These are phyloP conservation scores for Yamadazyma dendronema DNA, from an alignment of 1,139 yeast genomes.

Conservation along the genomic window DNA sequence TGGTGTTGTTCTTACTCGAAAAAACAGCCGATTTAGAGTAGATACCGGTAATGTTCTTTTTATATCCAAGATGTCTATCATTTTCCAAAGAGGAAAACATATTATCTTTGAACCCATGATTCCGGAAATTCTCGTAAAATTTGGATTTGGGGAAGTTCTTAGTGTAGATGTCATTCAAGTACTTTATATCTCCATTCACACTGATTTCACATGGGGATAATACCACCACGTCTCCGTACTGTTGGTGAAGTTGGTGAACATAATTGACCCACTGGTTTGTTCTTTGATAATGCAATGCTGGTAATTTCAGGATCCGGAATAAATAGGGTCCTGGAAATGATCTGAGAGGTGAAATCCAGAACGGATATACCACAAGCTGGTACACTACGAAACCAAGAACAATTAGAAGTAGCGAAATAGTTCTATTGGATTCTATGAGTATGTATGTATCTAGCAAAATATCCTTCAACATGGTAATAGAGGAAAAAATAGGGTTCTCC, in stretches of 20 bases:
- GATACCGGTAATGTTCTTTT: constrained; percentile 45
- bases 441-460: constrained; percentile 1
- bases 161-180: constrained; percentile 55
- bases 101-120: constrained; percentile 52
- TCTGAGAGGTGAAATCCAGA: constrained; percentile 49
- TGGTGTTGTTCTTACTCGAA: constrained; percentile 28
- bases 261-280: constrained; percentile 49
- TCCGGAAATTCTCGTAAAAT: constrained; percentile 62
- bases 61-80: constrained; percentile 47
- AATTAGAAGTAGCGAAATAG: constrained; percentile 1
- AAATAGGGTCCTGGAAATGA: constrained; percentile 61
- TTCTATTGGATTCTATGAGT: constrained; percentile 9
- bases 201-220: constrained; percentile 64
- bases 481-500: neutral
- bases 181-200: constrained; percentile 49
- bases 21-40: constrained; percentile 50
- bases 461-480: constrained; percentile 8
- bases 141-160: constrained; percentile 57
- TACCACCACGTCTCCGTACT: constrained; percentile 60
- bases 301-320: constrained; percentile 44
- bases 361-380: constrained; percentile 41
- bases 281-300: constrained; percentile 54
- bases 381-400: constrained; percentile 18
- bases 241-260: constrained; percentile 50
- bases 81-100: constrained; percentile 58